Base-by-base conservation (phyloP, 805 yeast species). In the Wickerhamomyces pijperi region DNA sequence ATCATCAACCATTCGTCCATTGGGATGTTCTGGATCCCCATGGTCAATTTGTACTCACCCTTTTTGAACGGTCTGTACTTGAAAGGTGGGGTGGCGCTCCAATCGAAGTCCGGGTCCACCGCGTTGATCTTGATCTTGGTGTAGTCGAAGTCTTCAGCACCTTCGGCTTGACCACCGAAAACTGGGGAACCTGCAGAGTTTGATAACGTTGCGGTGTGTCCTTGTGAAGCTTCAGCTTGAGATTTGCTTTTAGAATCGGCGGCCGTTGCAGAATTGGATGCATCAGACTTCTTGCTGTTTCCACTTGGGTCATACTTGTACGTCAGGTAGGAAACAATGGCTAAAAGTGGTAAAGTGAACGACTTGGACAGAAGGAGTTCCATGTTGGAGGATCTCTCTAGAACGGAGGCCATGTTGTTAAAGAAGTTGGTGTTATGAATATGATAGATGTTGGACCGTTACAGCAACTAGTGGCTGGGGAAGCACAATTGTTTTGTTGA, bases 31-130 rank as follows among this genome's bases (percentile, higher is more conserved):
- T 67, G 61, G 37, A 79, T 65, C 1, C 79, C 82, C 80, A 82
- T 72, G 3, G 80, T 78, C 56, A 81, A 58, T 44, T 67, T 70
- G 48, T 78, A 76, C 36, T 63, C 70, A 14, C 74, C 79, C 35
- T 72, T 65, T 51, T 74, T 76, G 61, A 77, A 80, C 1, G 85
- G 86, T 36, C 76, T 59, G 46, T 66, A 73, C 17, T 61, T 61
- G 35, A 56, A 50, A 0, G 80, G 80, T 35, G 61, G 55, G 6
- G 57, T 54, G 4, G 46, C 44, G 13, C 55, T 41, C 76, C 79
- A 77, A 16, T 67, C 50, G 42, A 71, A 69, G 39, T 54, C 54
- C 3, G 55, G 42, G 18, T 45, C 48, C 3, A 64, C 64, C 2
- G 74, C 55, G 1, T 39, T 28, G 39, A 63, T 44, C n/a, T 35